These are phyloP conservation scores for Tricholoma hemisulphureum DNA, from an alignment of 768 basidiomycete genomes.

Conservation along the genomic window DNA sequence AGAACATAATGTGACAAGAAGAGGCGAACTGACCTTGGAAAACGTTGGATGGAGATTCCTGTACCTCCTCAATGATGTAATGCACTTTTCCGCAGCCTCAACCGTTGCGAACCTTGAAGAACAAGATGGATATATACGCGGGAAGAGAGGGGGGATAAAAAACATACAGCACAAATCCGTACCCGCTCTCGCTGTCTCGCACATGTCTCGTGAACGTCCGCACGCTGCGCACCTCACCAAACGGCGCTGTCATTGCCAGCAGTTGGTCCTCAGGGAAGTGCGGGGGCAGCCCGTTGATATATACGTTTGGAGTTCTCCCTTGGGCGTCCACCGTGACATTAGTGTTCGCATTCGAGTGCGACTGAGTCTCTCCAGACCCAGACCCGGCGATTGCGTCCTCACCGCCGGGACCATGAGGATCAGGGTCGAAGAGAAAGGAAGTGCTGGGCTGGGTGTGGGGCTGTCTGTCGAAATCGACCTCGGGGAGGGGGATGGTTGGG, in stretches of 20 bases:
- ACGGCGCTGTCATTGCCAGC: slow-evolving; percentile 67
- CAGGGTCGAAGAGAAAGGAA: neutral
- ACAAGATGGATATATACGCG: slow-evolving; percentile 4
- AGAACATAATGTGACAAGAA: slow-evolving; percentile 5
- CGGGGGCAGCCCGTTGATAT: slow-evolving; percentile 85
- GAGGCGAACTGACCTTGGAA: slow-evolving; percentile 59
- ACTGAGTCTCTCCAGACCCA: neutral
- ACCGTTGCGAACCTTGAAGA: slow-evolving; percentile 58
- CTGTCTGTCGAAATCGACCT: neutral
- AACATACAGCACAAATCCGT: slow-evolving; percentile 76
- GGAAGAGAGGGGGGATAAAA: neutral
- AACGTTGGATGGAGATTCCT: slow-evolving; percentile 84
- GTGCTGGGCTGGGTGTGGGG: neutral
- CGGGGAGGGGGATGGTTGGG: slow-evolving; percentile 8
- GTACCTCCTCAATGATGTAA: slow-evolving; percentile 64
- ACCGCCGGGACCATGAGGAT: neutral
- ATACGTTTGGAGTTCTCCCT: slow-evolving; percentile 72
- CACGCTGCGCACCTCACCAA: slow-evolving; percentile 73
- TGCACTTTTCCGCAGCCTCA: slow-evolving; percentile 72
- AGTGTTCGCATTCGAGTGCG: neutral
- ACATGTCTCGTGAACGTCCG: slow-evolving; percentile 83
- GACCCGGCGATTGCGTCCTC: neutral
- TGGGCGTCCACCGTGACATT: slow-evolving; percentile 3
- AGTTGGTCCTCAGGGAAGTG: slow-evolving; percentile 81
- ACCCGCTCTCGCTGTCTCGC: slow-evolving; percentile 68